A percentile compares a stretch with the other conserved stretches of the same genome.
Conservation (phyloP, 2,329 filamentous ascomycete genomes). For the Colletotrichum cereale region DNA sequence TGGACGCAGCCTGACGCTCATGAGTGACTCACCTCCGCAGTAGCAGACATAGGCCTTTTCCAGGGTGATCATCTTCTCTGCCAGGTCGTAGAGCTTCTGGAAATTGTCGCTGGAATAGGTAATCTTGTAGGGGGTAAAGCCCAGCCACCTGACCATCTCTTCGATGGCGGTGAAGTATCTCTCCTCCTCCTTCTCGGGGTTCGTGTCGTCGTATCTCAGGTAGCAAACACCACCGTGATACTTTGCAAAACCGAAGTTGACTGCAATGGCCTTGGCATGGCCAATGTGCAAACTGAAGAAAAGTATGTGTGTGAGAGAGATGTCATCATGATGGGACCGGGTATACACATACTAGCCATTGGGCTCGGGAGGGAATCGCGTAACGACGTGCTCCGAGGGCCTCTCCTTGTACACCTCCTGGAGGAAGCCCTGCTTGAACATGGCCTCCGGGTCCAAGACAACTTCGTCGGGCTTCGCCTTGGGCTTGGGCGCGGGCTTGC, state of each 20-base stretch:
- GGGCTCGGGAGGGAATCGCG: conserved; percentile 86
- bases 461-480: conserved; percentile 61
- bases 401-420: conserved; percentile 78
- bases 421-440: conserved; percentile 86
- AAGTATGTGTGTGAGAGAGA: conserved; percentile 4
- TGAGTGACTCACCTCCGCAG: conserved; percentile 68
- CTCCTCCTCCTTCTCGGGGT: conserved; percentile 93
- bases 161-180: conserved; percentile 90
- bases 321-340: conserved; percentile 65
- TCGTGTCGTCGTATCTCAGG: conserved; percentile 92
- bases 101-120: conserved; percentile 95
- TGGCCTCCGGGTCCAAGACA: conserved; percentile 69
- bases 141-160: conserved; percentile 89
- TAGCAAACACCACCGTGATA: conserved; percentile 76
- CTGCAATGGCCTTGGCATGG: conserved; percentile 93
- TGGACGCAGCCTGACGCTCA: no score
- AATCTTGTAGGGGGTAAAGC: conserved; percentile 65
- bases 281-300: conserved; percentile 69
- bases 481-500: conserved; percentile 45
- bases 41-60: conserved; percentile 88
- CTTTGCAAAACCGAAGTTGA: conserved; percentile 95
- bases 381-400: conserved; percentile 72
- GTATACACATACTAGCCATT: conserved; percentile 75
- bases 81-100: conserved; percentile 86
- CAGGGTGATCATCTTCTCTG: conserved; percentile 82